Base-by-base conservation (phyloP, 2,329 filamentous ascomycete genomes). In the Pestalotiopsis sp. region DNA sequence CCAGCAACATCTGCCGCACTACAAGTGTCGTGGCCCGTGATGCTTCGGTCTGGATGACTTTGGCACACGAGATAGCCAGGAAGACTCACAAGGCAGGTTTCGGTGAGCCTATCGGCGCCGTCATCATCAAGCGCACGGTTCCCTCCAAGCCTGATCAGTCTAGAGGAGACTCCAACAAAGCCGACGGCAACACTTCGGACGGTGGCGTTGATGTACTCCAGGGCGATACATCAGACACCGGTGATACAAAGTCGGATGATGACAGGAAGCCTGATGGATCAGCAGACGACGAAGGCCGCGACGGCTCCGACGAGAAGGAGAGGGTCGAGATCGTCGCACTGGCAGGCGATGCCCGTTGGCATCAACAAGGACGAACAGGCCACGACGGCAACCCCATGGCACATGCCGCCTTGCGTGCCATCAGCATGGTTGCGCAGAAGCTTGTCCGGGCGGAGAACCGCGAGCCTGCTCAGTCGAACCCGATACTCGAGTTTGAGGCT, bases 401-500 rank as follows among this genome's bases (percentile, higher is more conserved):
- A 31, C 93, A 97, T 76, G 89, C 92, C 23, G 91, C 92, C 6
- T 88, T 95, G 77, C 87, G 93, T 71, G 93, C 91, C 67, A 93
- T 96, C 75, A 93, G 91, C 77, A 94, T 96, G 89, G 91, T 96
- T 68, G 93, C 92, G 3, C 87, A 89, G 75, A 90, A 90, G 76
- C 82, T 90, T 12, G 88, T 90, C 45, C 83, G 87, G 49, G 83
- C 87, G 58, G 87, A 90, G 73, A 81, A 86, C 68, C 79, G 79
- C 63, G 78, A 77, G n/a, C 73, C 78, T 3, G 72, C 77, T 2
- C 71, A 80, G 3, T 75, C 78, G 39, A 70, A 75, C 7, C 79
- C 83, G 1, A 80, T 84, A 41, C 80, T 88, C 66, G 83, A 84
- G 56, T 89, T 86, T 71, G 90, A 88, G 74, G 88, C 89, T 61